Evolutionary conservation across 495 filamentous ascomycete genomes (phyloP), one percentile per base, ranked within the genome.

Genomic region (Penicillium canescens): DNA sequence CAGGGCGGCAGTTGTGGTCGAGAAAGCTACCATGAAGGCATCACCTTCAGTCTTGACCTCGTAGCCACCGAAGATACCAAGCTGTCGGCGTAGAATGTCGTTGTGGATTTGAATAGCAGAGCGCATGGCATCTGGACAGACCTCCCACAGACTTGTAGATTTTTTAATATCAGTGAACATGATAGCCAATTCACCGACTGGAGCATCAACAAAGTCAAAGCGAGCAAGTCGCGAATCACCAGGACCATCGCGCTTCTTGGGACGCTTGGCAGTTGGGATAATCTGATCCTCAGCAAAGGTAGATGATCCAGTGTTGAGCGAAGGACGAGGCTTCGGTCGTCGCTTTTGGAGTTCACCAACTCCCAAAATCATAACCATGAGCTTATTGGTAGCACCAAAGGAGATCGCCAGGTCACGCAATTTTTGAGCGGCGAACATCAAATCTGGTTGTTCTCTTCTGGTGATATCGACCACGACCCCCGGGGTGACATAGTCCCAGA

Each of bases 161-260:
- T 92, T 96, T 71, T 99, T 99, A 80, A 99, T 99, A 76, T 99
- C 94, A 0, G 94, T 99, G 68, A 99, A 99, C 39, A 96, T 90
- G 61, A 99, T 90, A 37, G 90, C 88, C 55, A 97, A 80, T 53
- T 96, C 88, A 13, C 94, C 93, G 4, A 83, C 87, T 1, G 94
- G 94, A 21, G 94, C 90, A 59, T 91, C 89, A 28, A 98, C 90
- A 67, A 94, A 91, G 53, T 95, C 90, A 40, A 98, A 88, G 21
- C 95, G 83, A 38, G 85, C 84, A 24, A 96, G 77, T 35, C 86
- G 86, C 34, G 91, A 96, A 66, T 97, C 92, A 42, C 82, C 78
- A 62, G 87, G 80, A 64, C 80, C 79, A 53, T 93, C 90, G 40
- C 81, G 70, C 42, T 77, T 75, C 67, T 88, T 86, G 55, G 86